These are phyloP conservation scores for Garcia nutans DNA, from an alignment of 345 rosid species.

Conservation along the genomic window DNA sequence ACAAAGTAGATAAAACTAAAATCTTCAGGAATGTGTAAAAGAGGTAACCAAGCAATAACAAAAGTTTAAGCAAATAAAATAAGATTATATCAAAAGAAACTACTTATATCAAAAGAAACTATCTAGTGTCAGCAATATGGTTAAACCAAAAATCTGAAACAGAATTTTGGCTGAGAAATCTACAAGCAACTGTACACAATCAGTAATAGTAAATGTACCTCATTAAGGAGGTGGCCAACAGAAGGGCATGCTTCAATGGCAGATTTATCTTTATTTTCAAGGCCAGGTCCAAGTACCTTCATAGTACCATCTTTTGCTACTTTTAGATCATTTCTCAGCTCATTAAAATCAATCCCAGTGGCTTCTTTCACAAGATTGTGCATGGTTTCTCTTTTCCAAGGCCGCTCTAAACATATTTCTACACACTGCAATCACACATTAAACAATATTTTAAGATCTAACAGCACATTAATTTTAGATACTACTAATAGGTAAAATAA, in stretches of 20 bases:
- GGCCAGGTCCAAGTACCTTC: conserved; percentile 45
- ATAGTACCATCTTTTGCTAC: conserved; percentile 65
- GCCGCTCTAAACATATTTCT: conserved; percentile 74
- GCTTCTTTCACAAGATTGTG: conserved; percentile 85
- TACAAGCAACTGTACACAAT: not conserved
- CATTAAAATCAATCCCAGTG: conserved; percentile 65
- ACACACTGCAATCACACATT: conserved; percentile 54
- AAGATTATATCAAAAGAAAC: not conserved
- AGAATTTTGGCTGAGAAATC: conserved; percentile 6
- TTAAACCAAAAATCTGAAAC: conserved; percentile 7
- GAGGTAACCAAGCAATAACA: not conserved
- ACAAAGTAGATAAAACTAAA: conserved; percentile 15
- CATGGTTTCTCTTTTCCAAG: conserved; percentile 98
- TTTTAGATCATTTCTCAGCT: conserved; percentile 52
- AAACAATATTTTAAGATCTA: conserved; percentile 18
- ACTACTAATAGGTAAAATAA: conserved; percentile 8
- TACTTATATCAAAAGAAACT: not conserved
- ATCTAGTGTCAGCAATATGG: not conserved
- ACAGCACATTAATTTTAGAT: not conserved
- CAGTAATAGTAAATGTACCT: conserved; percentile 44
- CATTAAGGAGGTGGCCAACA: conserved; percentile 82
- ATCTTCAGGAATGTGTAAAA: conserved; percentile 4
- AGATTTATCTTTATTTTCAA: conserved; percentile 68
- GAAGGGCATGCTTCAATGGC: conserved; percentile 71
- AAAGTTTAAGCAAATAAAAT: not conserved